A percentile compares a stretch with the other conserved stretches of the same genome.
Conservation (phyloP, 2,329 filamentous ascomycete species). For the Colletotrichum sp. region DNA sequence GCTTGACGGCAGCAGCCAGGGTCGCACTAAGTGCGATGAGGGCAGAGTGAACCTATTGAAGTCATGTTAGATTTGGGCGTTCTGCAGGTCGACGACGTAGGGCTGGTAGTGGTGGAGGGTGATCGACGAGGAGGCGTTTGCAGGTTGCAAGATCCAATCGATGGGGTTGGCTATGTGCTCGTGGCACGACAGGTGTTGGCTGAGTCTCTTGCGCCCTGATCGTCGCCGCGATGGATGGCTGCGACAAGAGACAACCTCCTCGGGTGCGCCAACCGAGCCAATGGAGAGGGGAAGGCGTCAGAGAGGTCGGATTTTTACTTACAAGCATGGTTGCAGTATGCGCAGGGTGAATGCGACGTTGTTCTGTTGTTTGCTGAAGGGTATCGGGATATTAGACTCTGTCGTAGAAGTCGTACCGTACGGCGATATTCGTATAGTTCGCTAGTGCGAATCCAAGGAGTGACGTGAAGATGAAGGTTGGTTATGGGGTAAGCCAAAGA, state of each 20-base stretch:
- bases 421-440: not conserved
- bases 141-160: not conserved
- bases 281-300: not conserved
- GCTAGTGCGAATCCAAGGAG: slow-evolving; percentile 4
- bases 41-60: slow-evolving; percentile 41
- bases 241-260: not conserved
- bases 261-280: not conserved
- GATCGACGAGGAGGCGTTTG: not conserved
- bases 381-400: not conserved
- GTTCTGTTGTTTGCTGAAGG: not conserved
- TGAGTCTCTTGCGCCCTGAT: not conserved
- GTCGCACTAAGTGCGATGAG: slow-evolving; percentile 59
- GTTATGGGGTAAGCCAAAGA: not conserved
- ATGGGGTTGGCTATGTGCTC: not conserved
- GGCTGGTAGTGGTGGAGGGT: not conserved
- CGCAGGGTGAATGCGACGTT: not conserved
- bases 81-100: not conserved
- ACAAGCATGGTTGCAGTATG: slow-evolving; percentile 9
- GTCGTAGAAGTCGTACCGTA: not conserved
- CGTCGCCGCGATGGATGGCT: not conserved
- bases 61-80: not conserved
- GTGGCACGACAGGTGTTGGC: not conserved
- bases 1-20: slow-evolving; percentile 59
- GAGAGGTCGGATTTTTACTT: not conserved
- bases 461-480: slow-evolving; percentile 5